These are phyloP conservation scores for Saitozyma podzolica DNA, from an alignment of 768 basidiomycete genomes.

Conservation along the genomic window DNA sequence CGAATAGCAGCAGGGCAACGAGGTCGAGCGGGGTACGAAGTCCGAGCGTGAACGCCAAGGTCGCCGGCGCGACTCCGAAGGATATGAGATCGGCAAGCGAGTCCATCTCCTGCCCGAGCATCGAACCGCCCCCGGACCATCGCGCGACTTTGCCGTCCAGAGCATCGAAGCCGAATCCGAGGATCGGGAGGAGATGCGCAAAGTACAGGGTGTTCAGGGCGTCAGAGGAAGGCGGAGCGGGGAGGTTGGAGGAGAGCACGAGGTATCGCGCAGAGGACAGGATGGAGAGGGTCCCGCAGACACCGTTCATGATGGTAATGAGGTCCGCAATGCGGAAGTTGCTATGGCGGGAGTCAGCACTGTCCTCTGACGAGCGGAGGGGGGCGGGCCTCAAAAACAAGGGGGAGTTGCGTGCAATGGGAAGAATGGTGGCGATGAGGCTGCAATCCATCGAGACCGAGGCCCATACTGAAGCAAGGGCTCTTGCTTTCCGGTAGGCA, in stretches of 20 bases:
- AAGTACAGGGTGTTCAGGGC: constrained; percentile 74
- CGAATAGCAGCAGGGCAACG: constrained; percentile 79
- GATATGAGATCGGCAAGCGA: constrained; percentile 96
- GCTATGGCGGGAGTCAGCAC: constrained; percentile 56
- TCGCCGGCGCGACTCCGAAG: constrained; percentile 95
- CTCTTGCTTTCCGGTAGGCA: too few relatives aligned
- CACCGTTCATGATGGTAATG: constrained; percentile 98
- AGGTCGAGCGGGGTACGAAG: constrained; percentile 82
- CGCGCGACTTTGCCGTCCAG: constrained; percentile 96
- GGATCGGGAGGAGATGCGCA: constrained; percentile 83
- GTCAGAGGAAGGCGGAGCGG: constrained; percentile 86
- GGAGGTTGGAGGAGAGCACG: constrained; percentile 72
- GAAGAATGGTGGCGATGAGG: too few relatives aligned
- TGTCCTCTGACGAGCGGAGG: background rate
- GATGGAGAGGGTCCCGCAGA: constrained; percentile 94
- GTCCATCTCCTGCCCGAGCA: constrained; percentile 97
- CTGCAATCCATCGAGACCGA: too few relatives aligned
- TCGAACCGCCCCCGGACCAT: constrained; percentile 91
- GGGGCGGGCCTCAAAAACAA: background rate
- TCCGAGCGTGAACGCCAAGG: constrained; percentile 86
- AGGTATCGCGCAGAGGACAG: constrained; percentile 91
- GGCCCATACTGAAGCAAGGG: too few relatives aligned
- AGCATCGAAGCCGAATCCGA: constrained; percentile 96
- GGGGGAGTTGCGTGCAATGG: too few relatives aligned
- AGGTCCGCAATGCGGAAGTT: constrained; percentile 98